Percentiles rank a stretch among this genome's conserved stretches.
phyloP scores from a whole-genome alignment of 805 yeast species.

The Jamesozyma lodderae region DNA sequence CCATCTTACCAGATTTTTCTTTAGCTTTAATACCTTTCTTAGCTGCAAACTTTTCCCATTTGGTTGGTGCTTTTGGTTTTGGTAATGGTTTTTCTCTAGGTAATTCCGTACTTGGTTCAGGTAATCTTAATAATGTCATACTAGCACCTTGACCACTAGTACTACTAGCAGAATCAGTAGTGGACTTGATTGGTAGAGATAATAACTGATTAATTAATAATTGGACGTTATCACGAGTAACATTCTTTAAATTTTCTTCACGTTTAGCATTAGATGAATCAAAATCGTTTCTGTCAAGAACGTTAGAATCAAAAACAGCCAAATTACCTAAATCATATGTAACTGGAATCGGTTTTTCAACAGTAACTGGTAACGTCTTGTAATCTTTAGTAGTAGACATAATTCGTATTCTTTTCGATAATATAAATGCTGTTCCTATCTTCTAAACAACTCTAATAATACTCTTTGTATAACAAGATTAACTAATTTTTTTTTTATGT shows the following conservation, averaged over 20 bases:
- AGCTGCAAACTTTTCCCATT: conserved; percentile 95
- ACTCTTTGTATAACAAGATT: no score
- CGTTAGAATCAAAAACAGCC: conserved; percentile 83
- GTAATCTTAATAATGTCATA: conserved; percentile 75
- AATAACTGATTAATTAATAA: conserved; percentile 81
- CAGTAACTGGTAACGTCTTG: conserved; percentile 55
- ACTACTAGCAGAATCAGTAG: conserved; percentile 60
- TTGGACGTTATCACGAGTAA: conserved; percentile 89
- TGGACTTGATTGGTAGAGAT: conserved; percentile 80
- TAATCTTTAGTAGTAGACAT: conserved; percentile 20
- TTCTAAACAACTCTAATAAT: no score
- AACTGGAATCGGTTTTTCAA: conserved; percentile 85
- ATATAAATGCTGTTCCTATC: no score
- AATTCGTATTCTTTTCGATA: no score
- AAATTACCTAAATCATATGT: conserved; percentile 83
- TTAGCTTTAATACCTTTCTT: conserved; percentile 90
- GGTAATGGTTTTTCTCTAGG: conserved; percentile 97
- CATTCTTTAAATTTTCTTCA: conserved; percentile 53
- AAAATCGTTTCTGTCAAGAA: conserved; percentile 56
- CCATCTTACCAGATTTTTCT: conserved; percentile 81
- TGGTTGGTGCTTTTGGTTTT: conserved; percentile 82
- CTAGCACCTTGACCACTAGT: conserved; percentile 52
- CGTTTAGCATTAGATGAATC: conserved; percentile 43
- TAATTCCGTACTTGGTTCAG: conserved; percentile 68
- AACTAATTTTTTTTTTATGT: no score